A percentile compares a stretch with the other conserved stretches of the same genome.
Conservation (phyloP, 2,329 filamentous ascomycete species). For the Pestalotiopsis sp. region DNA sequence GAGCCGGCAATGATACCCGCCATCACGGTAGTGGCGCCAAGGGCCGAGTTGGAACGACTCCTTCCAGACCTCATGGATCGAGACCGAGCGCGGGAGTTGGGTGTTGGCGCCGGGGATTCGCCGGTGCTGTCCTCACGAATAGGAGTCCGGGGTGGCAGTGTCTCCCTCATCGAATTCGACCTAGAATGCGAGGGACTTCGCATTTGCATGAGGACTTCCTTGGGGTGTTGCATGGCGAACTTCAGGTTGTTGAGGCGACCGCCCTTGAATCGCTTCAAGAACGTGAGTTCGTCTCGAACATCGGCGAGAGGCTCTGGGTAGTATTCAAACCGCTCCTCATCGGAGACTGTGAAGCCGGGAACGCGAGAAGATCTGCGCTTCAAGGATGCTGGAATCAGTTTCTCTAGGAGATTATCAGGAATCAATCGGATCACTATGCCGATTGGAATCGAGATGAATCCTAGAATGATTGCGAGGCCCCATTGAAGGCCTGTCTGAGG, state of each 20-base stretch:
- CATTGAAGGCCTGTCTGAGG: conserved; percentile 74
- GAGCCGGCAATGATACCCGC: conserved; percentile 80
- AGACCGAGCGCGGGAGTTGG: conserved; percentile 65
- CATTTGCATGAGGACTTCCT: conserved; percentile 66
- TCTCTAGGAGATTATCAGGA: conserved; percentile 68
- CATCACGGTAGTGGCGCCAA: conserved; percentile 78
- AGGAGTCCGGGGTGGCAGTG: conserved; percentile 55
- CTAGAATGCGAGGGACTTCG: conserved; percentile 66
- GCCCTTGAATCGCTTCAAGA: conserved; percentile 78
- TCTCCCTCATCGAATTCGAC: conserved; percentile 62
- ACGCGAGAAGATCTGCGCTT: conserved; percentile 48
- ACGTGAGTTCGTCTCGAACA: conserved; percentile 78
- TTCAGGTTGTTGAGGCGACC: conserved; percentile 80
- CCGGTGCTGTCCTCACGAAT: conserved; percentile 56
- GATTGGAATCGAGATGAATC: conserved; percentile 81
- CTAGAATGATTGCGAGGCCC: conserved; percentile 84
- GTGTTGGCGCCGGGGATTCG: conserved; percentile 50
- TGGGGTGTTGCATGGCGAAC: conserved; percentile 76
- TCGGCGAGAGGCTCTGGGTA: conserved; percentile 75
- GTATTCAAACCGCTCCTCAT: conserved; percentile 64
- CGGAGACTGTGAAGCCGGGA: conserved; percentile 62
- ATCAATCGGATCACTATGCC: conserved; percentile 80
- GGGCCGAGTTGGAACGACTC: conserved; percentile 64
- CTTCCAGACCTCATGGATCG: conserved; percentile 60
- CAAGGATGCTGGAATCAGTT: conserved; percentile 54